Evolutionary conservation across 1,139 yeast genomes (phyloP).

Genomic region (Magnusiomyces tetraspermus): DNA sequence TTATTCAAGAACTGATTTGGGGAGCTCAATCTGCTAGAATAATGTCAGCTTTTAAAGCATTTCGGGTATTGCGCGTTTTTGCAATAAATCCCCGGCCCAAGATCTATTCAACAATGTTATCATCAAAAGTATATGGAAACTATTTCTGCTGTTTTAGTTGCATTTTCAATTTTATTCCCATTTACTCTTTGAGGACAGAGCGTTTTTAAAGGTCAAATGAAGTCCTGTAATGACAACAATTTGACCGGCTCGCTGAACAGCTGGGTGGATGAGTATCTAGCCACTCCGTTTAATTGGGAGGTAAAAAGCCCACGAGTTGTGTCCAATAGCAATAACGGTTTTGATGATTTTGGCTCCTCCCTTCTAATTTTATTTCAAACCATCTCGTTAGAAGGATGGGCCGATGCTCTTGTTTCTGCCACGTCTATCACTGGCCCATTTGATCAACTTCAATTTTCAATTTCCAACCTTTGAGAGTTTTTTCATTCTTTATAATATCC

Average conservation of each 20-base stretch:
- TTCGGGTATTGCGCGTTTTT: constrained; percentile 74
- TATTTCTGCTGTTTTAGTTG: constrained; percentile 68
- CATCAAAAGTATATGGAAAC: constrained; percentile 69
- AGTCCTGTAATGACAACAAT: constrained; percentile 58
- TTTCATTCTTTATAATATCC: too few relatives aligned
- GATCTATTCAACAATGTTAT: constrained; percentile 72
- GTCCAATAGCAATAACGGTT: constrained; percentile 51
- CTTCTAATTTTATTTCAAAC: constrained; percentile 72
- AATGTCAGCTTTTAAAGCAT: constrained; percentile 74
- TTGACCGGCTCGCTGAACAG: constrained; percentile 25
- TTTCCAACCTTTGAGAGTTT: too few relatives aligned
- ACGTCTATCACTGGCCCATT: constrained; percentile 60
- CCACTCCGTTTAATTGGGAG: constrained; percentile 65
- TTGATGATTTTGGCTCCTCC: constrained; percentile 58
- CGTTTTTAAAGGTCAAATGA: constrained; percentile 65
- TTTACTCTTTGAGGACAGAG: constrained; percentile 88
- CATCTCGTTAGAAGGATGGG: constrained; percentile 91
- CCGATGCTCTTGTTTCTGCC: constrained; percentile 57
- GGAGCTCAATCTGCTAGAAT: constrained; percentile 55
- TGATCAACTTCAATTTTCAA: constrained; percentile 9
- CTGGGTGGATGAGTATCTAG: constrained; percentile 57
- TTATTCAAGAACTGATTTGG: constrained; percentile 49
- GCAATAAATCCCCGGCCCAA: constrained; percentile 74
- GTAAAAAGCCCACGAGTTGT: constrained; percentile 66
- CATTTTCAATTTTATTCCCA: constrained; percentile 70